Evolutionary conservation across 306 rosid species (phyloP), one percentile per base, ranked within the genome.

Genomic region (Gastrolobium bilobum): DNA sequence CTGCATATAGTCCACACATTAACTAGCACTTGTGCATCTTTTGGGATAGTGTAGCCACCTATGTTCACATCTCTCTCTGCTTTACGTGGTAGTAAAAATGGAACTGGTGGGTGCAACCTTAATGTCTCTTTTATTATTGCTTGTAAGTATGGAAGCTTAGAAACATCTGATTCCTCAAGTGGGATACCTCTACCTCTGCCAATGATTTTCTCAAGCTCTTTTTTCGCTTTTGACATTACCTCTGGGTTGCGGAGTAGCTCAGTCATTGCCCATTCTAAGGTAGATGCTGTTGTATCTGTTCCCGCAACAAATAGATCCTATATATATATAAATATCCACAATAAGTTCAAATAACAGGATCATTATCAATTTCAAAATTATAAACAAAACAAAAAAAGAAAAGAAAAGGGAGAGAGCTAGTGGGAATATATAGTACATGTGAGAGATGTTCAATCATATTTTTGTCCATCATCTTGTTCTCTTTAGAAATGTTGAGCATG

Each of bases 261-360:
- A 1, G 60, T 63, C 84, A 80, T 80, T 11, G 79, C 74, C 84
- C 84, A 73, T 54, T 80, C 84, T 9, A 73, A 8, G 0, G 69
- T 80, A 3, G 69, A 80, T 20, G 57, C 6, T 4, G 84, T 80
- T 10, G 84, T 73, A 14, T 80, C 84, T 0, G 79, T 64, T 64
- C 79, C 84, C 0, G 84, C 84, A 10, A 80, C 62, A 44, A 71
- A 79, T 62, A 71, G 42, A 31, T 56, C 35, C 62, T n/a, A n/a
- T n/a, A n/a, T n/a, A n/a, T n/a, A n/a, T n/a, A n/a, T n/a, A n/a
- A n/a, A n/a, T n/a, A n/a, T n/a, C n/a, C n/a, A n/a, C n/a, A n/a
- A n/a, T n/a, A n/a, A n/a, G n/a, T n/a, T n/a, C n/a, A n/a, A n/a
- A n/a, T n/a, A n/a, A n/a, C n/a, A n/a, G n/a, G n/a, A n/a, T n/a